A percentile compares a stretch with the other conserved stretches of the same genome.
Conservation (phyloP, 495 filamentous ascomycete species). For the Hypomontagnella monticulosa region DNA sequence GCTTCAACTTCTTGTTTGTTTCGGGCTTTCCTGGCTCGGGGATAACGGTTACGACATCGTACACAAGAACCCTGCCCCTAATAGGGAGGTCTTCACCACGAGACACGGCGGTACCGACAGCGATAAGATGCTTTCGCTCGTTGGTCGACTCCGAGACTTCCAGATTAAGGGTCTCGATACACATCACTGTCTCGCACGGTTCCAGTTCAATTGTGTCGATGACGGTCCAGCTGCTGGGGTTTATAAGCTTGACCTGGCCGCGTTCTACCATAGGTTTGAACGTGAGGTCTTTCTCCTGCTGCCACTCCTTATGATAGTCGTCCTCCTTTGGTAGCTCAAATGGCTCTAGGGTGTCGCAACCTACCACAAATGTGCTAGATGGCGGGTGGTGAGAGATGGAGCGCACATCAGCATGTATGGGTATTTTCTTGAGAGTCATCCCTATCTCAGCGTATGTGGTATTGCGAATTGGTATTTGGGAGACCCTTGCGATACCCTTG, state of each 20-base stretch:
- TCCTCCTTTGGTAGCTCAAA: slow-evolving; percentile 89
- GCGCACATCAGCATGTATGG: slow-evolving; percentile 74
- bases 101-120: slow-evolving; percentile 83
- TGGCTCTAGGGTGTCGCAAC: slow-evolving; percentile 68
- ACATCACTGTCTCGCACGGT: slow-evolving; percentile 77
- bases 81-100: slow-evolving; percentile 89
- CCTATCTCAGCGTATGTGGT: slow-evolving; percentile 74
- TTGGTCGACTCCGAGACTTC: slow-evolving; percentile 91
- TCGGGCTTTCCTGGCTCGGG: slow-evolving; percentile 87
- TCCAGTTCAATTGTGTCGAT: slow-evolving; percentile 79
- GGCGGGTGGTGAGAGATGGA: slow-evolving; percentile 77
- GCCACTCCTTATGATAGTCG: slow-evolving; percentile 82
- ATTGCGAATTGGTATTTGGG: slow-evolving; percentile 68
- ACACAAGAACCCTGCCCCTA: slow-evolving; percentile 87
- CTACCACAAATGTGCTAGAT: slow-evolving; percentile 78
- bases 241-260: slow-evolving; percentile 76
- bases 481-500: slow-evolving; percentile 70
- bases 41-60: slow-evolving; percentile 89
- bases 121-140: slow-evolving; percentile 80
- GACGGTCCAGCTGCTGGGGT: slow-evolving; percentile 75
- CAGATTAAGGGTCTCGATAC: slow-evolving; percentile 82
- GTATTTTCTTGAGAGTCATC: slow-evolving; percentile 74
- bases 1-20: slow-evolving; percentile 82
- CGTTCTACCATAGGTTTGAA: slow-evolving; percentile 75
- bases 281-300: slow-evolving; percentile 67